Base-by-base conservation (phyloP, 345 rosid species). In the Kandelia obovata region DNA sequence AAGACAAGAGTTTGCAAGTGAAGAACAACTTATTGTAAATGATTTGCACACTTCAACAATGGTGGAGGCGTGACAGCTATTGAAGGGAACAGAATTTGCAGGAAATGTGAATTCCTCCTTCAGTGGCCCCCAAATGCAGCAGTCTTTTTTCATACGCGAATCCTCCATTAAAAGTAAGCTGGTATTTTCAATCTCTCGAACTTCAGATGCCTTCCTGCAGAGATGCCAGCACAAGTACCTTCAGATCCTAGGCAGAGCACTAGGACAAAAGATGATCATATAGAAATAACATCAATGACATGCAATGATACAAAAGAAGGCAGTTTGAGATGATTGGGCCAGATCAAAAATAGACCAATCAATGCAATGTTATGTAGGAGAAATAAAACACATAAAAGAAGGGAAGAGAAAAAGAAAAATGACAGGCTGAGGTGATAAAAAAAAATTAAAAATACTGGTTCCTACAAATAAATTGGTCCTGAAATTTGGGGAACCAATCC, bases 61-160 rank as follows among this genome's bases (percentile, higher is more conserved):
- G 79, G 96, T 91, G 43, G 97, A 89, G 23, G 97, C 97, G 77
- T 95, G 97, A 63, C 96, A 95, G 78, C 80, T 91, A 71, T 86
- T 78, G 72, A 95, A 95, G 15, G 97, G 96, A 77, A 85, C 87
- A 62, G 96, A 88, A 68, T 72, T 73, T 69, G 83, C 83, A 19
- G 83, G 78, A 75, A 83, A 88, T 51, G 97, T 95, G 70, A 88
- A 86, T 53, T 87, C 90, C 80, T 83, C 90, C 61, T 65, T 67
- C 61, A 87, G 4, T 9, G 68, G 75, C 64, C 75, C 73, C 71
- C 65, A 47, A 58, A 75, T 43, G 72, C 20, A 4, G 61, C 30
- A 61, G 53, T 79, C 80, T 72, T 73, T 79, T 62, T 46, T 84
- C 69, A 72, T 79, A 68, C 65, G 82, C 61, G 70, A 55, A 74